These are phyloP conservation scores for Saccharomyces cerevisiae DNA, from an alignment of 805 yeast species.

Conservation along the genomic window DNA sequence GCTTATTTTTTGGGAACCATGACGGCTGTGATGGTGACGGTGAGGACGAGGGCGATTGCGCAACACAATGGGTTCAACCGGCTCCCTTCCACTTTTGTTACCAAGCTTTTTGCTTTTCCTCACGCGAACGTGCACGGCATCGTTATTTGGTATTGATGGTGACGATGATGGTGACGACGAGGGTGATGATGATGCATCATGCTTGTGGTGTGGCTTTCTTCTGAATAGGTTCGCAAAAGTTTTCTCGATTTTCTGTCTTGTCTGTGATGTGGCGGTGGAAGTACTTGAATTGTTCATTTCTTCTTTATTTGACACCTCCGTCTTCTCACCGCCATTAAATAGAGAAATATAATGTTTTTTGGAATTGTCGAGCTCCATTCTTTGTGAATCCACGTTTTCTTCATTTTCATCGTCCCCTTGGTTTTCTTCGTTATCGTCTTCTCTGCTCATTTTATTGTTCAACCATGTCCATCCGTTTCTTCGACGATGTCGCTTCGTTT, in stretches of 20 bases:
- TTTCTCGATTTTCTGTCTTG: slow-evolving; percentile 14
- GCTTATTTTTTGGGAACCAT: neutral
- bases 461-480: slow-evolving; percentile 15
- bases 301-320: neutral
- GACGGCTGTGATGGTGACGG: neutral
- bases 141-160: neutral
- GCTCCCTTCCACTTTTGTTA: neutral
- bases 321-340: neutral
- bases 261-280: neutral
- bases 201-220: slow-evolving; percentile 4
- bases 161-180: neutral
- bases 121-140: neutral
- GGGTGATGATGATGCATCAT: neutral
- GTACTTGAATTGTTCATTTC: neutral
- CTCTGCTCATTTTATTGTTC: slow-evolving; percentile 6
- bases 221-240: slow-evolving; percentile 17
- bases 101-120: neutral
- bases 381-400: neutral
- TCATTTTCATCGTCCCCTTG: neutral
- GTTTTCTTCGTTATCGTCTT: slow-evolving; percentile 1
- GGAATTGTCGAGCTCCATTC: neutral
- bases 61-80: neutral
- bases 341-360: neutral
- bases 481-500: slow-evolving; percentile 4
- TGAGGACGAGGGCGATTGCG: neutral